Evolutionary conservation across 1,284 basidiomycete species (phyloP).

Genomic region (Cutaneotrichosporon sp.): DNA sequence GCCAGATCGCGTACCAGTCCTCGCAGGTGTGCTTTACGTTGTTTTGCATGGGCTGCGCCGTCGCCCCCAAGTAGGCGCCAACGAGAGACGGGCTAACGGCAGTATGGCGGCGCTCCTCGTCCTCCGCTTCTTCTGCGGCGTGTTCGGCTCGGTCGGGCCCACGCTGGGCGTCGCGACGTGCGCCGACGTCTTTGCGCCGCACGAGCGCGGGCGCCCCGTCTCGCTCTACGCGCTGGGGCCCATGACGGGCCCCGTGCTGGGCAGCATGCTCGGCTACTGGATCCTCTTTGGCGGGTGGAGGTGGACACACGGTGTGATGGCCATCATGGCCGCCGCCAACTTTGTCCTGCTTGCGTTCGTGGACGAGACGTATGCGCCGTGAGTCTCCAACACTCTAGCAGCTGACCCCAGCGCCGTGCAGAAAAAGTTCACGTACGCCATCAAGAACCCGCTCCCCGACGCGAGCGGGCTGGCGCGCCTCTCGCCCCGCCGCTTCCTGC

Average conservation of each 20-base stretch:
- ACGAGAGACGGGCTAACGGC: conserved; percentile 12
- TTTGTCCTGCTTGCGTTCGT: conserved; percentile 37
- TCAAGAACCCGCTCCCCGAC: conserved; percentile 27
- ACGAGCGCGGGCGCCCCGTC: conserved; percentile 47
- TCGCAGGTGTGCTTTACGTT: conserved; percentile 41
- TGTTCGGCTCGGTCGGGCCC: conserved; percentile 48
- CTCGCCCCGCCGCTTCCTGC: conserved; percentile 25
- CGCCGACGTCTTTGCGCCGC: conserved; percentile 48
- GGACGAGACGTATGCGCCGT: conserved; percentile 52
- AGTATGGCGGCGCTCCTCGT: conserved; percentile 45
- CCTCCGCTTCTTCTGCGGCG: conserved; percentile 49
- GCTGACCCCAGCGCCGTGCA: conserved; percentile 35
- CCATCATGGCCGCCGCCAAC: conserved; percentile 46
- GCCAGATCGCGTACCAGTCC: conserved; percentile 52
- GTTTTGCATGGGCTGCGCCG: conserved; percentile 46
- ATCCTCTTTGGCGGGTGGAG: conserved; percentile 46
- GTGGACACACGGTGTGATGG: conserved; percentile 50
- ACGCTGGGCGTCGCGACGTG: conserved; percentile 52
- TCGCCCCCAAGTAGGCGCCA: conserved; percentile 41
- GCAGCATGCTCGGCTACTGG: conserved; percentile 51
- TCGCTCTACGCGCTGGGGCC: conserved; percentile 51
- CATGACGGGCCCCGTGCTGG: conserved; percentile 48
- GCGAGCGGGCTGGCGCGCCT: conserved; percentile 19
- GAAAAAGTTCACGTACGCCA: conserved; percentile 37
- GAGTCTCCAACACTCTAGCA: conserved; percentile 15